Percentiles rank a stretch among this genome's conserved stretches.
Conservation (phyloP, 2,329 filamentous ascomycete species). For the Annulohypoxylon truncatum region DNA sequence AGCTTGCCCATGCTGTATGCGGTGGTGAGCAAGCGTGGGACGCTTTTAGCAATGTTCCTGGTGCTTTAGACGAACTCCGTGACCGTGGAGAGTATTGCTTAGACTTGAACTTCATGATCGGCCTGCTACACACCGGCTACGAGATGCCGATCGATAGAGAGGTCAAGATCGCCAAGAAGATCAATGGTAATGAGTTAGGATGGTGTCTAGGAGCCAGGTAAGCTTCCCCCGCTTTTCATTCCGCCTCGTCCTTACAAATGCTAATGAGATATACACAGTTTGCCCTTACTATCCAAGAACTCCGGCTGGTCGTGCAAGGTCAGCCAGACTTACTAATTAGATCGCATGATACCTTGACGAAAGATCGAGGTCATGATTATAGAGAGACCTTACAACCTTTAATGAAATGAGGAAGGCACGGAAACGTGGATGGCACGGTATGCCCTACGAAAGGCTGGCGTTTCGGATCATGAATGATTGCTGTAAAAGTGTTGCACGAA, state of each 20-base stretch:
- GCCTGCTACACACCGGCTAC: conserved; percentile 92
- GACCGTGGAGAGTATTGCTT: conserved; percentile 91
- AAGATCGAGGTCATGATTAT: conserved; percentile 20
- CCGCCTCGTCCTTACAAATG: conserved; percentile 11
- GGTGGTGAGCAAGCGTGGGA: conserved; percentile 81
- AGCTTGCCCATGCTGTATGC: conserved; percentile 87
- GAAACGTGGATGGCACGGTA: conserved; percentile 19
- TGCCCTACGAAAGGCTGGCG: conserved; percentile 35
- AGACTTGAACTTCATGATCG: conserved; percentile 96
- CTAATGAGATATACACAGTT: conserved; percentile 67
- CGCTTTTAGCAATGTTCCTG: conserved; percentile 79
- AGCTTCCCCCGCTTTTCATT: conserved; percentile 50
- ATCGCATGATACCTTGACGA: conserved; percentile 8
- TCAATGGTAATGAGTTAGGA: conserved; percentile 94
- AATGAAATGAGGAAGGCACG: conserved; percentile 30
- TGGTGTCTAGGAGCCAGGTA: conserved; percentile 98
- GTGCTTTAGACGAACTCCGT: conserved; percentile 81
- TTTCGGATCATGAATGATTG: conserved; percentile 25
- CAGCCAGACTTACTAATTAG: conserved; percentile 72
- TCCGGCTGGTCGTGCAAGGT: conserved; percentile 94
- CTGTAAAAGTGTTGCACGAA: conserved; percentile 20
- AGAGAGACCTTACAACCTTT: conserved; percentile 28
- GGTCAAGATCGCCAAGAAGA: conserved; percentile 98
- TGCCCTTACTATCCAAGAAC: conserved; percentile 82
- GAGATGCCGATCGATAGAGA: conserved; percentile 98